Evolutionary conservation across 129 eudicot species (phyloP).

Genomic region (Rutidosis leptorrhynchoides): DNA sequence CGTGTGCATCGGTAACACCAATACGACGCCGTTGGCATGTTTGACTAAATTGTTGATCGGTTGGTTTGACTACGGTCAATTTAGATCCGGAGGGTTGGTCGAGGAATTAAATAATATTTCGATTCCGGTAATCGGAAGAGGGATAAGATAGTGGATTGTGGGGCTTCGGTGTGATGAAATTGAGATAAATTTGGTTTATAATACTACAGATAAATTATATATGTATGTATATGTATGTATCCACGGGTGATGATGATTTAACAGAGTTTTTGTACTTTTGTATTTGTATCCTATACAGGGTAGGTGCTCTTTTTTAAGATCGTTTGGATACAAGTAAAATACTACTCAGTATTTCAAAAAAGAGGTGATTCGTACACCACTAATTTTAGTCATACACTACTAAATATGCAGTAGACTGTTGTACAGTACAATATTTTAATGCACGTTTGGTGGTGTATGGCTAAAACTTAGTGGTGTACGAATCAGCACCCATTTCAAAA

Average conservation of each 20-base stretch:
- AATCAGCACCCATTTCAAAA: too few species aligned
- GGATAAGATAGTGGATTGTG: constrained; percentile 15
- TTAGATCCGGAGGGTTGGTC: constrained; percentile 6
- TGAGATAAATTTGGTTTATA: constrained; percentile 2
- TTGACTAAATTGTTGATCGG: background rate
- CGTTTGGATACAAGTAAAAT: background rate
- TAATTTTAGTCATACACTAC: too few species aligned
- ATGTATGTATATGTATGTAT: constrained; percentile 8
- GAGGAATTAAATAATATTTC: constrained; percentile 3
- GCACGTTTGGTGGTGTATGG: too few species aligned
- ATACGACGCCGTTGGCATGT: constrained; percentile 37
- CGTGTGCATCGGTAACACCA: constrained; percentile 59
- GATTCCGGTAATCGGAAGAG: constrained; percentile 23
- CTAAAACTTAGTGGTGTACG: too few species aligned
- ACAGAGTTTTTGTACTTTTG: background rate
- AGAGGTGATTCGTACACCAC: too few species aligned
- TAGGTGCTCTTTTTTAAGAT: constrained; percentile 22
- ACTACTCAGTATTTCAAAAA: background rate
- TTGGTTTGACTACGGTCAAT: background rate
- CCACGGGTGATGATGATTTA: background rate
- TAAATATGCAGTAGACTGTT: too few species aligned
- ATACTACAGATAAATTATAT: constrained; percentile 6
- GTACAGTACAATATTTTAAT: too few species aligned
- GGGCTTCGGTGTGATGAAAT: constrained; percentile 14
- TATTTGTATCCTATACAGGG: constrained; percentile 7